phyloP scores from a whole-genome alignment of 164 flowering plant species.

The Kingdonia uniflora region DNA sequence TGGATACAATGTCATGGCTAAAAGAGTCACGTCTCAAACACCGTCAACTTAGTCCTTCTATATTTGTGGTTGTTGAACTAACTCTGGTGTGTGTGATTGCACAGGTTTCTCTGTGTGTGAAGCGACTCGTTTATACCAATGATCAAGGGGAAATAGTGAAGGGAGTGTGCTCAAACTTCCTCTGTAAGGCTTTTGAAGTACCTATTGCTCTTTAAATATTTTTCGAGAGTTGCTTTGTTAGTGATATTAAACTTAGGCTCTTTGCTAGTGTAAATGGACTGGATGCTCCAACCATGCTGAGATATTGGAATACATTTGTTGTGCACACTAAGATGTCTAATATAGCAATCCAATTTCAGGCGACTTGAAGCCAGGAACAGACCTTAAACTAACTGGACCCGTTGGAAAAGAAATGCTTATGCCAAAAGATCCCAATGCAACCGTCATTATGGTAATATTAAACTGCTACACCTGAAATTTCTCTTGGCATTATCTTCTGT shows the following conservation, averaged over 20 bases:
- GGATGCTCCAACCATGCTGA: neutral
- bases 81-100: neutral
- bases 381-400: conserved; percentile 86
- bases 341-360: conserved; percentile 15
- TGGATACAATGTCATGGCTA: no score
- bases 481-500: neutral
- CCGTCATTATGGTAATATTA: conserved; percentile 67
- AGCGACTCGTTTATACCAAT: conserved; percentile 87
- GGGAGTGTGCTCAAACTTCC: conserved; percentile 97
- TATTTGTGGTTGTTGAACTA: neutral
- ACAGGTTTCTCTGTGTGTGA: conserved; percentile 92
- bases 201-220: no score
- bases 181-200: conserved; percentile 42
- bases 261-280: no score
- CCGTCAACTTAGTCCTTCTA: no score
- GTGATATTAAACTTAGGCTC: no score
- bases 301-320: no score
- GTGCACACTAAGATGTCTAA: neutral
- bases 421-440: conserved; percentile 94
- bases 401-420: conserved; percentile 99
- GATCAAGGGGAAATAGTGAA: conserved; percentile 82
- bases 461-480: neutral
- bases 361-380: conserved; percentile 89
- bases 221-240: neutral
- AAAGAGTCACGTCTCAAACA: no score